Conservation (phyloP, 2,329 filamentous ascomycete genomes). For the Hypomyces rosellus region DNA sequence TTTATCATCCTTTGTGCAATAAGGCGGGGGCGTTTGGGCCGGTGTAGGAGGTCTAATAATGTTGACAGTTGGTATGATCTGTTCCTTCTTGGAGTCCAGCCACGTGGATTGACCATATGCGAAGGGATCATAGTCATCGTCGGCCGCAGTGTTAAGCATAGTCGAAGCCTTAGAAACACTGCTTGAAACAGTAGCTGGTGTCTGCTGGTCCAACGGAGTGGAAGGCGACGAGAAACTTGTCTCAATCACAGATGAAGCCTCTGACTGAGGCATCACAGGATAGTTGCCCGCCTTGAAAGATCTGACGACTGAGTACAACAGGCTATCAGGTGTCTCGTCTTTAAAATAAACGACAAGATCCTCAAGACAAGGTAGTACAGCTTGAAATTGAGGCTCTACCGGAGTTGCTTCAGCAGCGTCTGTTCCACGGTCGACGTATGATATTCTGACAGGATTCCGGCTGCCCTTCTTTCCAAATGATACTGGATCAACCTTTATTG, state of each 20-base stretch:
- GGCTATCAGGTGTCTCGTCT: constrained; percentile 33
- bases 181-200: constrained; percentile 11
- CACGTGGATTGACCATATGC: constrained; percentile 26
- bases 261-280: constrained; percentile 20
- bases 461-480: constrained; percentile 20
- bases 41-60: constrained; percentile 36
- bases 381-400: constrained; percentile 25
- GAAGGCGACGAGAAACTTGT: constrained; percentile 17
- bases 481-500: constrained; percentile 25
- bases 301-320: constrained; percentile 41
- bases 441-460: constrained; percentile 21
- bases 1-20: constrained; percentile 25
- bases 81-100: constrained; percentile 18
- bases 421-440: constrained; percentile 33
- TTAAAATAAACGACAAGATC: constrained; percentile 52
- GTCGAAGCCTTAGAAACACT: neutral
- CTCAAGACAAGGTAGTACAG: constrained; percentile 48
- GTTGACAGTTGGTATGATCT: constrained; percentile 18
- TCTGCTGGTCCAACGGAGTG: constrained; percentile 20
- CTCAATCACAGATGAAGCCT: constrained; percentile 16
- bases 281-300: constrained; percentile 32
- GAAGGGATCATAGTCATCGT: constrained; percentile 44
- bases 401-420: constrained; percentile 25
- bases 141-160: neutral
- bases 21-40: constrained; percentile 36